A percentile compares a stretch with the other conserved stretches of the same genome.
phyloP scores from a whole-genome alignment of 257 asterid genomes.

The Solanum bukasovii region DNA sequence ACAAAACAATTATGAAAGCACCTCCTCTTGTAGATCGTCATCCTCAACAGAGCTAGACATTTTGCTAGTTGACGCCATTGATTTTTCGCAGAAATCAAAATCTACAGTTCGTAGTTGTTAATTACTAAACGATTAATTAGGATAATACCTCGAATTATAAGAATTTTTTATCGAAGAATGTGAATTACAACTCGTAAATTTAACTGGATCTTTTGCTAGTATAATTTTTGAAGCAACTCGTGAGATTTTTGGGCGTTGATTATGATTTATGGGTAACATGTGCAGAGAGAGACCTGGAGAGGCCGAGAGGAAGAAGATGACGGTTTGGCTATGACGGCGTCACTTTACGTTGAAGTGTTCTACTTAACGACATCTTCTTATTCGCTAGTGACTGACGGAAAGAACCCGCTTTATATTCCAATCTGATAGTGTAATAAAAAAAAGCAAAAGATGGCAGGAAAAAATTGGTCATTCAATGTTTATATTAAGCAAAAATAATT shows the following conservation, averaged over 20 bases:
- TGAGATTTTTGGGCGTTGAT: background rate
- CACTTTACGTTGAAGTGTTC: background rate
- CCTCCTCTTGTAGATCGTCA: conserved; percentile 4
- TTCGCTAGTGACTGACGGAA: background rate
- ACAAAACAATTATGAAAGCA: background rate
- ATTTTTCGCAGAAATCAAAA: background rate
- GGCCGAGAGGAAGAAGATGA: background rate
- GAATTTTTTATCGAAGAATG: background rate
- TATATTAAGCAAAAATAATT: too few relatives aligned
- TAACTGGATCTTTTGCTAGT: background rate
- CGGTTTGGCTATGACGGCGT: background rate
- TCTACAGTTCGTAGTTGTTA: background rate
- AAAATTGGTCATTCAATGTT: too few relatives aligned
- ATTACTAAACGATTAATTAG: background rate
- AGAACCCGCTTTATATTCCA: background rate
- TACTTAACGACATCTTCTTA: background rate
- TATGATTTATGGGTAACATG: background rate
- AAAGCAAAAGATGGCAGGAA: too few relatives aligned
- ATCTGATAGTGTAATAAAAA: background rate
- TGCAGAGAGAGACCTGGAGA: background rate
- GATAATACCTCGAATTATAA: background rate
- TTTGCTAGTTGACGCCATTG: conserved; percentile 6
- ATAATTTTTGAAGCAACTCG: background rate
- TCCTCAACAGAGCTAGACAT: background rate
- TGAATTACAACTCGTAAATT: background rate